Conservation (phyloP, 1,139 yeast species). For the Arxiozyma heterogenica region DNA sequence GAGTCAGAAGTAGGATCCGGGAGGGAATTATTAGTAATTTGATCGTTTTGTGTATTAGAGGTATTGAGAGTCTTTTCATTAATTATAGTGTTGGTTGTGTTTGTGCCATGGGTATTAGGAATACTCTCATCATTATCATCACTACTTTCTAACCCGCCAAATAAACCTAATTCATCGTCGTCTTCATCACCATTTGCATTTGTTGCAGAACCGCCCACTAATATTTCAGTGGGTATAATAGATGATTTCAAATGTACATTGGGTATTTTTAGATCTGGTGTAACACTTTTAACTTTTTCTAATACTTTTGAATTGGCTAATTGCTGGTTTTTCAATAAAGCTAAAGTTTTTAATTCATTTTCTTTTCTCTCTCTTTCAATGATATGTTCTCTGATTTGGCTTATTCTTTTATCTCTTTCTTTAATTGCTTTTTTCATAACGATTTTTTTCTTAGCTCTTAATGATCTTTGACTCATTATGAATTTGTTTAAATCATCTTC, state of each 20-base stretch:
- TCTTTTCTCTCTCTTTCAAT: conserved; percentile 7
- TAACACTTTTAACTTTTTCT: conserved; percentile 8
- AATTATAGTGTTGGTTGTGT: neutral
- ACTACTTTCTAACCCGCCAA: conserved; percentile 21
- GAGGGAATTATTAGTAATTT: neutral
- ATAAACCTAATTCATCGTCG: conserved; percentile 20
- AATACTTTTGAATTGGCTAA: neutral
- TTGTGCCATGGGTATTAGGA: neutral
- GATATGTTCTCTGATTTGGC: conserved; percentile 1
- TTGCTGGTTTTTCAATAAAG: conserved; percentile 1
- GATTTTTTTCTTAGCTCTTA: neutral
- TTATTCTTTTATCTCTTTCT: conserved; percentile 2
- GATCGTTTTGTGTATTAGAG: neutral
- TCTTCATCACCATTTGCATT: conserved; percentile 12
- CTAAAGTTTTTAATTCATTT: conserved; percentile 3
- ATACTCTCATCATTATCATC: conserved; percentile 14
- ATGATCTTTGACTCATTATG: neutral
- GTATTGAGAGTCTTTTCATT: neutral
- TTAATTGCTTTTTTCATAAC: neutral
- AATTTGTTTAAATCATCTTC: neutral
- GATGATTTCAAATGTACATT: neutral
- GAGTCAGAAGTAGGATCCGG: neutral
- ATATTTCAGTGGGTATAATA: neutral
- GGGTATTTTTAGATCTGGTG: neutral
- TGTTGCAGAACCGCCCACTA: neutral